phyloP scores from a whole-genome alignment of 305 asterid species.

The Caryopteris hybrid region DNA sequence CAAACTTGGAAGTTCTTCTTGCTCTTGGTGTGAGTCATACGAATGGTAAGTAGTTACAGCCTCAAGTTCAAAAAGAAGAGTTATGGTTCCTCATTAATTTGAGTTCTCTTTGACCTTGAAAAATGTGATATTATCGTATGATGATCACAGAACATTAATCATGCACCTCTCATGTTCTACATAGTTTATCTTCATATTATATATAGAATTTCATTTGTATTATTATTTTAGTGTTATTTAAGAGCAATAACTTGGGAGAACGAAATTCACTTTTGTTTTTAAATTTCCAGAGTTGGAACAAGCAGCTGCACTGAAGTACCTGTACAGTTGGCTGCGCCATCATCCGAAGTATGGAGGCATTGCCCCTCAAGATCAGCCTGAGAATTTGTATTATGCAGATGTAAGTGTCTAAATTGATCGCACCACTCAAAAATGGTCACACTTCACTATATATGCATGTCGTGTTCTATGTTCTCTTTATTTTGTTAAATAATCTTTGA shows the following conservation, averaged over 20 bases:
- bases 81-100: neutral
- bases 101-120: neutral
- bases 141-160: conserved; percentile 1
- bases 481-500: neutral
- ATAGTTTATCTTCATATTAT: neutral
- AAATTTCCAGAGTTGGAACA: conserved; percentile 86
- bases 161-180: neutral
- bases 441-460: neutral
- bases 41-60: conserved; percentile 68
- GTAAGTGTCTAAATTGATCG: conserved; percentile 45
- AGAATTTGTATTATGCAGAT: conserved; percentile 78
- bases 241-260: neutral
- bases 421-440: neutral
- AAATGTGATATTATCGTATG: neutral
- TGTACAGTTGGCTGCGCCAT: conserved; percentile 91
- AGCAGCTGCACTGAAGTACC: conserved; percentile 85
- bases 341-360: conserved; percentile 85
- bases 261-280: conserved; percentile 9
- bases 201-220: conserved; percentile 4
- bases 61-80: neutral
- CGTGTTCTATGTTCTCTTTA: neutral
- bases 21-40: conserved; percentile 99
- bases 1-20: conserved; percentile 96
- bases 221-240: neutral
- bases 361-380: conserved; percentile 69